A percentile compares a stretch with the other conserved stretches of the same genome.
phyloP scores from a whole-genome alignment of 169 alveolate genomes.

The Cryptosporidium canis region DNA sequence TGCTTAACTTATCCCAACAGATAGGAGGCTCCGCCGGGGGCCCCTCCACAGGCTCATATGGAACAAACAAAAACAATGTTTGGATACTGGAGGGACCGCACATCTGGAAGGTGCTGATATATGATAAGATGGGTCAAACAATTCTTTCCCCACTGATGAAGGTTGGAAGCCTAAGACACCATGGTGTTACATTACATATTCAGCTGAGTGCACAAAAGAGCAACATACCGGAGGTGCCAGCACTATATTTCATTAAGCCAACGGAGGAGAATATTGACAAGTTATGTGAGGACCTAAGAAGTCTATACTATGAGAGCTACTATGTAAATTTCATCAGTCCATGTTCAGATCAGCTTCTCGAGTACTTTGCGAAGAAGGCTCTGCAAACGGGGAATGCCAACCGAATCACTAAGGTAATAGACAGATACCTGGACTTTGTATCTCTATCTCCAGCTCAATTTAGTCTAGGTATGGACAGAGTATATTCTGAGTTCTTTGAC shows the following conservation, averaged over 20 bases:
- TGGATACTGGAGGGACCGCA: conserved; percentile 72
- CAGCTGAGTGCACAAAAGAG: conserved; percentile 79
- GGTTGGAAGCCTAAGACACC: conserved; percentile 84
- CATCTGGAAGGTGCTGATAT: conserved; percentile 84
- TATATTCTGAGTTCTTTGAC: conserved; percentile 79
- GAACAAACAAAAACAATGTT: conserved; percentile 30
- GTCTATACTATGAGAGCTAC: conserved; percentile 78
- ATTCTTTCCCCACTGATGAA: conserved; percentile 84
- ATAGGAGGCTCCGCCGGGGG: conserved; percentile 6
- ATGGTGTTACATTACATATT: conserved; percentile 86
- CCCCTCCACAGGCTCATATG: not conserved
- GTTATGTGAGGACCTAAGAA: conserved; percentile 73
- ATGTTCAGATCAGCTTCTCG: conserved; percentile 78
- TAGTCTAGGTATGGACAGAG: conserved; percentile 82
- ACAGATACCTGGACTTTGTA: conserved; percentile 85
- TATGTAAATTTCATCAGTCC: conserved; percentile 85
- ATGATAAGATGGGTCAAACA: conserved; percentile 82
- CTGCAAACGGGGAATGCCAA: conserved; percentile 81
- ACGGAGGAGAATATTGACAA: conserved; percentile 80
- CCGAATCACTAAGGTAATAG: conserved; percentile 85
- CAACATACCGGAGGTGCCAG: conserved; percentile 87
- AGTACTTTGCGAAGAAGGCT: conserved; percentile 82
- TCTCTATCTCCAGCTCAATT: conserved; percentile 82
- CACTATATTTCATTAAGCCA: conserved; percentile 86
- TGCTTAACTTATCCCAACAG: conserved; percentile 71